Conservation (phyloP, 1,139 yeast species). For the Meyerozyma carpophila region DNA sequence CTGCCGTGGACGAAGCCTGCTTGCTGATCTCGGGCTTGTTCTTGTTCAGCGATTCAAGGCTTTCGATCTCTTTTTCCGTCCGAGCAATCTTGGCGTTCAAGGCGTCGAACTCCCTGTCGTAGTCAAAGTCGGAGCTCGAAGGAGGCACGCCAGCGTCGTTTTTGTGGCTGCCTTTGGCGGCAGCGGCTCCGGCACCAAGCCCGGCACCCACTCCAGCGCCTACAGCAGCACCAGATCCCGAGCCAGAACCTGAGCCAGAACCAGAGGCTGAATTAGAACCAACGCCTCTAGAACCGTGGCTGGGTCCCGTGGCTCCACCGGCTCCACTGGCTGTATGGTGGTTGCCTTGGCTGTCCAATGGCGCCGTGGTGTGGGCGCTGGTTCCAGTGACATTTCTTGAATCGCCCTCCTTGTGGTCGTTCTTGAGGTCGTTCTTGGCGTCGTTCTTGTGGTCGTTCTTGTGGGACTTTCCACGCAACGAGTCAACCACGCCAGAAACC, state of each 20-base stretch:
- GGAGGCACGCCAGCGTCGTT: constrained; percentile 12
- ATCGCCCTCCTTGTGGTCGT: too few relatives aligned
- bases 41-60: constrained; percentile 7
- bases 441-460: neutral
- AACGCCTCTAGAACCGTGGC: neutral
- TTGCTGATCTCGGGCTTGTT: neutral
- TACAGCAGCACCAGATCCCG: constrained; percentile 4
- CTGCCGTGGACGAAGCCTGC: constrained; percentile 15
- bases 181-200: constrained; percentile 7
- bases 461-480: neutral
- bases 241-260: neutral
- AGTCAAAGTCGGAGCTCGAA: constrained; percentile 14
- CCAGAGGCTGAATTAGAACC: constrained; percentile 8
- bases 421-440: neutral
- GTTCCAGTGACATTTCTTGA: neutral
- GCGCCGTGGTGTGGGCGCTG: neutral
- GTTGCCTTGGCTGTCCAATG: neutral
- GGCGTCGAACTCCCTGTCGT: constrained; percentile 17
- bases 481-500: constrained; percentile 5
- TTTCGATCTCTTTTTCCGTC: constrained; percentile 22
- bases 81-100: constrained; percentile 19
- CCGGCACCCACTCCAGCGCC: constrained; percentile 4
- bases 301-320: neutral
- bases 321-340: neutral
- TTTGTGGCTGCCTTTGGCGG: constrained; percentile 5